Percentiles rank a stretch among this genome's conserved stretches.
Conservation (phyloP, 306 rosid genomes). For the Mimosa pudica region DNA sequence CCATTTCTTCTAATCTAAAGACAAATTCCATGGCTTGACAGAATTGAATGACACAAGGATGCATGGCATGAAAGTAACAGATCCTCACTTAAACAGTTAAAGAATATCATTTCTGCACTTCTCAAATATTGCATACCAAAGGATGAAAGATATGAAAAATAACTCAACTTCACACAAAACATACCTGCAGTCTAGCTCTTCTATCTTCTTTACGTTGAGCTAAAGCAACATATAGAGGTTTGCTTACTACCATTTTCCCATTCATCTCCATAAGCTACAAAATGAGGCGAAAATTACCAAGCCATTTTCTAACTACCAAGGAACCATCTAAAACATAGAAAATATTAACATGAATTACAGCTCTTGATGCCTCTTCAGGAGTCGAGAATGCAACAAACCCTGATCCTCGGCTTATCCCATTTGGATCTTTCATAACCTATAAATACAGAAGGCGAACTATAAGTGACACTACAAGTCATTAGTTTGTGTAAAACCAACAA, state of each 20-base stretch:
- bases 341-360: constrained; percentile 59
- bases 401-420: constrained; percentile 88
- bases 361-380: constrained; percentile 96
- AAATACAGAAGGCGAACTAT: constrained; percentile 29
- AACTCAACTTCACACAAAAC: constrained; percentile 22
- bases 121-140: not conserved
- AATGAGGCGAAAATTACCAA: not conserved
- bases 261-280: constrained; percentile 88
- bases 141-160: too few species aligned
- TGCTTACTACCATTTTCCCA: constrained; percentile 87
- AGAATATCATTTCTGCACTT: not conserved
- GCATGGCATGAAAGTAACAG: not conserved
- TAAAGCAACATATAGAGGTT: constrained; percentile 95
- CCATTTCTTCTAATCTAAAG: not conserved
- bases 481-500: constrained; percentile 16
- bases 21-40: not conserved
- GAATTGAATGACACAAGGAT: not conserved
- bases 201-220: constrained; percentile 98
- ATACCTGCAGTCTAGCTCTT: constrained; percentile 96
- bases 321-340: not conserved
- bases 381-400: constrained; percentile 96
- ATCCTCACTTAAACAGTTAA: not conserved
- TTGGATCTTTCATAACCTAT: constrained; percentile 97
- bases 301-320: not conserved
- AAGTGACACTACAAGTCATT: constrained; percentile 18